These are phyloP conservation scores for Neofusicoccum umdonicola DNA, from an alignment of 2,329 filamentous ascomycete genomes.

Conservation along the genomic window DNA sequence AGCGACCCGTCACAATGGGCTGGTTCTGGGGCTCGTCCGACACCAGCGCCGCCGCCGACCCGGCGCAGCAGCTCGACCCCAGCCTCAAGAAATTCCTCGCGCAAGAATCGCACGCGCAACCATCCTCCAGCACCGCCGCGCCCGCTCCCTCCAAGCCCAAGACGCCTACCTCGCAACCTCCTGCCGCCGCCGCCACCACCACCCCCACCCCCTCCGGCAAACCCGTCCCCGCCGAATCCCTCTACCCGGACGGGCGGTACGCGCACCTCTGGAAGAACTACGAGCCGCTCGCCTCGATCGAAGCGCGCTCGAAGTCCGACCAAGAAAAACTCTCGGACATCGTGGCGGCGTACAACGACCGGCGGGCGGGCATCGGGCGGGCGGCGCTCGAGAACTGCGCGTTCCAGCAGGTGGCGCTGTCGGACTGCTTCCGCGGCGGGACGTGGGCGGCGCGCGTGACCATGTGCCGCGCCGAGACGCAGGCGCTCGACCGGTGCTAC, in stretches of 20 bases:
- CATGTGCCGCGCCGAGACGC: constrained; percentile 77
- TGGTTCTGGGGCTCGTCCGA: constrained; percentile 58
- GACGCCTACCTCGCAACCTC: constrained; percentile 23
- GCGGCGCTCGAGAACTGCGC: constrained; percentile 93
- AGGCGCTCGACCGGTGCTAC: constrained; percentile 81
- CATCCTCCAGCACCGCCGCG: constrained; percentile 27
- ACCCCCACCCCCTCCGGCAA: constrained; percentile 24
- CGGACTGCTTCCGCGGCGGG: constrained; percentile 73
- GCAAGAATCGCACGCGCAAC: constrained; percentile 64
- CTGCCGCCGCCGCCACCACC: background rate
- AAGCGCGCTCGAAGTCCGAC: constrained; percentile 68
- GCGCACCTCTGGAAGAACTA: constrained; percentile 94
- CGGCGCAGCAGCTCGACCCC: constrained; percentile 74
- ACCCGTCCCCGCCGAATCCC: constrained; percentile 51
- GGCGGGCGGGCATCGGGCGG: constrained; percentile 71
- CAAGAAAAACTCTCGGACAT: constrained; percentile 79
- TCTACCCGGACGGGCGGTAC: constrained; percentile 69
- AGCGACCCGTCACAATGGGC: constrained; percentile 48
- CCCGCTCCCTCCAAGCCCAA: constrained; percentile 22
- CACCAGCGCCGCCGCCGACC: constrained; percentile 51
- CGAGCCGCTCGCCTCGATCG: constrained; percentile 67
- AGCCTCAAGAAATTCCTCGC: constrained; percentile 81
- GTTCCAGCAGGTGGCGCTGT: constrained; percentile 78
- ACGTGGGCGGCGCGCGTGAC: constrained; percentile 66
- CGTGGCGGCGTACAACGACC: constrained; percentile 78